Conservation (phyloP, 2,329 filamentous ascomycete species). For the Fusarium lyarnte region DNA sequence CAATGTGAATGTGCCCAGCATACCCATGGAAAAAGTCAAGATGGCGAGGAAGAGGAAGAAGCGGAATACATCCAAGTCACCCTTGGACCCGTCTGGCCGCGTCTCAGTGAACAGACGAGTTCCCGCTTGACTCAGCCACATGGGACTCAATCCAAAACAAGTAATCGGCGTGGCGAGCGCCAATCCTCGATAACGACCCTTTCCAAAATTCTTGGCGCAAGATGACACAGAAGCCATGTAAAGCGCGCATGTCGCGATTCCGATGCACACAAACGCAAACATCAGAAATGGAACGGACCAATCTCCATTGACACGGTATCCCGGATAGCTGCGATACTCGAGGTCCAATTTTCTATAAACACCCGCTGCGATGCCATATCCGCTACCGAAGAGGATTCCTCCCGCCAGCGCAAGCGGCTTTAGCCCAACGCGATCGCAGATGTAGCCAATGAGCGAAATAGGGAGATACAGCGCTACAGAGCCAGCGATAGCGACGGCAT, state of each 20-base stretch:
- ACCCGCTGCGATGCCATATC: conserved; percentile 85
- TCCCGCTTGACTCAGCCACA: conserved; percentile 94
- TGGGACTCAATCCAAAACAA: conserved; percentile 89
- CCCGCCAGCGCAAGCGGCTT: conserved; percentile 79
- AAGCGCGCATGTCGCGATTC: conserved; percentile 85
- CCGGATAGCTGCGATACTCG: conserved; percentile 53
- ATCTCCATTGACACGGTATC: conserved; percentile 55
- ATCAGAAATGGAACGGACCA: conserved; percentile 88
- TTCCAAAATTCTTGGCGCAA: conserved; percentile 97
- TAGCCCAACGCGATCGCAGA: conserved; percentile 90
- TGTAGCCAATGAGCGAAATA: conserved; percentile 88
- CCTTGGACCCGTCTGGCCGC: conserved; percentile 68
- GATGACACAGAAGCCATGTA: conserved; percentile 93
- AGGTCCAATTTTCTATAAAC: conserved; percentile 69
- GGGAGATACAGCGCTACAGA: conserved; percentile 91
- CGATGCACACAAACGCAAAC: conserved; percentile 82
- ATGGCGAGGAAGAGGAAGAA: conserved; percentile 89
- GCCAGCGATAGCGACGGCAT: conserved; percentile 85
- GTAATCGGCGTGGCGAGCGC: conserved; percentile 92
- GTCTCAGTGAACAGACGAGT: conserved; percentile 79
- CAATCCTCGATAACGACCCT: conserved; percentile 85
- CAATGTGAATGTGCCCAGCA: conserved; percentile 78
- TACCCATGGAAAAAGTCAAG: conserved; percentile 74
- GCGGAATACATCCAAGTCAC: conserved; percentile 78
- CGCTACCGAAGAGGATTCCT: conserved; percentile 77